Conservation (phyloP, 73 alveolate species). For the Paramecium bursaria region DNA sequence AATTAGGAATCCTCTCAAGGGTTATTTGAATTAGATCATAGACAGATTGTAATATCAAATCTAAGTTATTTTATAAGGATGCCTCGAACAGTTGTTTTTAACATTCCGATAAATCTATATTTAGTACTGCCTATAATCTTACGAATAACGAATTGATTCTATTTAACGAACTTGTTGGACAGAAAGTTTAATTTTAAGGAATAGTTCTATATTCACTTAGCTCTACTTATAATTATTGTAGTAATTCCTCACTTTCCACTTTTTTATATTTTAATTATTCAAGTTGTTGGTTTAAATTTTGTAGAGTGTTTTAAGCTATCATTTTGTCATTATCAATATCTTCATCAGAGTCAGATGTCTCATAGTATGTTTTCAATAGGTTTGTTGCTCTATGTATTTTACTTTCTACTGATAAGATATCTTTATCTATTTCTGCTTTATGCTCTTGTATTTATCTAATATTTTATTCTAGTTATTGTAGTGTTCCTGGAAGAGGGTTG, state of each 20-base stretch:
- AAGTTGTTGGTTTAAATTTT: background rate
- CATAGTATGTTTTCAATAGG: conserved; percentile 23
- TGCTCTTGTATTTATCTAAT: background rate
- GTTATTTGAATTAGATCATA: background rate
- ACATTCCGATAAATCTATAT: conserved; percentile 9
- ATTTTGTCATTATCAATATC: conserved; percentile 28
- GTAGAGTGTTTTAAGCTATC: background rate
- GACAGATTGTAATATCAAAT: background rate
- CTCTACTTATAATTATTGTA: background rate
- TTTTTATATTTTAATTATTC: background rate
- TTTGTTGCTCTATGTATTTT: conserved; percentile 36
- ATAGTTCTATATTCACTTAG: background rate
- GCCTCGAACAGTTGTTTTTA: conserved; percentile 20
- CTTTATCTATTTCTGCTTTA: conserved; percentile 20
- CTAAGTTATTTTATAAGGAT: background rate
- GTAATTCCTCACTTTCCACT: conserved; percentile 23
- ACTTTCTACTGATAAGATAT: conserved; percentile 1
- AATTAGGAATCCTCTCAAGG: conserved; percentile 12
- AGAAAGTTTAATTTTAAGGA: conserved; percentile 14
- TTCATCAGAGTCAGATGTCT: conserved; percentile 48
- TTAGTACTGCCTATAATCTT: conserved; percentile 23
- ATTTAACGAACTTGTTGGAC: conserved; percentile 26
- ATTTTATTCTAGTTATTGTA: background rate
- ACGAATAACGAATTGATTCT: conserved; percentile 49
- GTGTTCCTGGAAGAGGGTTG: conserved; percentile 23